Percentiles rank a stretch among this genome's conserved stretches.
Evolutionary conservation across 805 yeast species (phyloP).

Genomic region (Metschnikowia picachoensis): DNA sequence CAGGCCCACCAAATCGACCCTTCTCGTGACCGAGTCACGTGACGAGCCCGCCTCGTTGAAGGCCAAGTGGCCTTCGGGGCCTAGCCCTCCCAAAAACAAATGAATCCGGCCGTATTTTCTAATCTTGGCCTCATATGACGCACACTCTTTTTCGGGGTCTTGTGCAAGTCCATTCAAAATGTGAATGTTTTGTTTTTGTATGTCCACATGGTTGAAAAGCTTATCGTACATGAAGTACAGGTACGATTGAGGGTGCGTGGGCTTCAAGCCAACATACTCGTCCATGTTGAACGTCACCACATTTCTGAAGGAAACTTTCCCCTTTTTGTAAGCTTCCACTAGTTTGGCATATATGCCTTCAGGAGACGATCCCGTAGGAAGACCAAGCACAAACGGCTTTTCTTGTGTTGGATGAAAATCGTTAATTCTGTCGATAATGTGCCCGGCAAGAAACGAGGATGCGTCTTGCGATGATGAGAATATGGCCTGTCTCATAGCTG

Average conservation of each 20-base stretch:
- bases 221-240: constrained; percentile 56
- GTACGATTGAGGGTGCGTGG: constrained; percentile 48
- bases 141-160: constrained; percentile 45
- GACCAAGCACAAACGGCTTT: constrained; percentile 51
- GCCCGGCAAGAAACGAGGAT: constrained; percentile 41
- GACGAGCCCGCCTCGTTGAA: constrained; percentile 55
- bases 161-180: constrained; percentile 51
- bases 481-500: constrained; percentile 15
- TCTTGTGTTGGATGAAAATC: constrained; percentile 41
- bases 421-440: constrained; percentile 43
- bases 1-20: constrained; percentile 43
- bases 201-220: constrained; percentile 53
- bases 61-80: constrained; percentile 60
- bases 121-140: constrained; percentile 46
- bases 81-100: constrained; percentile 55
- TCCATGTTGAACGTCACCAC: constrained; percentile 64
- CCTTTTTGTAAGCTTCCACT: constrained; percentile 40
- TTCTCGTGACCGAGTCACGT: constrained; percentile 43
- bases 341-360: constrained; percentile 49
- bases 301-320: constrained; percentile 43
- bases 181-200: constrained; percentile 48
- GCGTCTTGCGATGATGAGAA: constrained; percentile 40
- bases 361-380: constrained; percentile 62
- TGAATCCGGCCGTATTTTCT: constrained; percentile 46
- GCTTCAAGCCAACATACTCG: constrained; percentile 49